These are phyloP conservation scores for Coccomyxa sp. DNA, from an alignment of 139 green algal genomes.

Conservation along the genomic window DNA sequence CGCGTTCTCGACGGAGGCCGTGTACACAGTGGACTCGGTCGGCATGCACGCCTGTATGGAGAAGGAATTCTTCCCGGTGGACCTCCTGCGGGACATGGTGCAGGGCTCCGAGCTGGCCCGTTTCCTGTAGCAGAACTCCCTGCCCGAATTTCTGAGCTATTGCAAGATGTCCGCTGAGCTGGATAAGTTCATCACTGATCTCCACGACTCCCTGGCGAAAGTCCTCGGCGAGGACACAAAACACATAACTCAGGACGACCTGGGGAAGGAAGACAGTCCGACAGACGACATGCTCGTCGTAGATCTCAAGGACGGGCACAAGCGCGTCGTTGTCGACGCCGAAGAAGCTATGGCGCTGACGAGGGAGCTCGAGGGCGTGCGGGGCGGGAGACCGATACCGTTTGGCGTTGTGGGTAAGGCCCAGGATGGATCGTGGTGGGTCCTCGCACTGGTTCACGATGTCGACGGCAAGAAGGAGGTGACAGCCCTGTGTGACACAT, in stretches of 20 bases:
- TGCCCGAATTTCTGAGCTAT: background rate
- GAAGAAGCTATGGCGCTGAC: background rate
- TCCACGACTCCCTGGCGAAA: background rate
- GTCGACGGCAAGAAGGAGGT: background rate
- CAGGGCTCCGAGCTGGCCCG: background rate
- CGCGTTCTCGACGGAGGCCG: background rate
- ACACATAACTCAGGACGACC: background rate
- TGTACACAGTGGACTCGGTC: background rate
- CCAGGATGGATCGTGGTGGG: background rate
- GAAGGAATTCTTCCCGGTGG: background rate
- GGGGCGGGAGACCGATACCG: background rate
- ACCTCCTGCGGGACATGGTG: background rate
- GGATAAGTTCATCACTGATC: background rate
- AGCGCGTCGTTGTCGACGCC: background rate
- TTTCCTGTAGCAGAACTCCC: background rate
- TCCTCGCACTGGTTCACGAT: background rate
- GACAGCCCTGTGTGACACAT: background rate
- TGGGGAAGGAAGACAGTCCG: background rate
- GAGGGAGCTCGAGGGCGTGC: background rate
- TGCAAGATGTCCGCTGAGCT: background rate
- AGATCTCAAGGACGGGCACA: background rate
- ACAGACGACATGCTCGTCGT: background rate
- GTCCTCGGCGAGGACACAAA: background rate
- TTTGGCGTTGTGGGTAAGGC: background rate
- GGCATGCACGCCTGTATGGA: background rate